A percentile compares a stretch with the other conserved stretches of the same genome.
Conservation (phyloP, 108 stramenopile genomes). For the Cylindrotheca closterium region DNA sequence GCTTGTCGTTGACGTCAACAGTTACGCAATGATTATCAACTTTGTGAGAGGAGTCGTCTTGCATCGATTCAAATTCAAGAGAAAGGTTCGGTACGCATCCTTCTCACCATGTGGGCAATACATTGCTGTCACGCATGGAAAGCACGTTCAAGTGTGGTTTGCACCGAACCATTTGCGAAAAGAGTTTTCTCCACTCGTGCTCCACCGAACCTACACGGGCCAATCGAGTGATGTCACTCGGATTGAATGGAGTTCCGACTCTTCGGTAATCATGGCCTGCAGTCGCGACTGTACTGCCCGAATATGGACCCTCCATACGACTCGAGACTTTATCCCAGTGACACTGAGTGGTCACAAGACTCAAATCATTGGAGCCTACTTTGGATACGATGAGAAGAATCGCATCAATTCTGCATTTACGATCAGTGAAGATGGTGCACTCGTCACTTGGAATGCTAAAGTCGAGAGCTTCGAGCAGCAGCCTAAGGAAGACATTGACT, state of each 20-base stretch:
- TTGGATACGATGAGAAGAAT: constrained; percentile 43
- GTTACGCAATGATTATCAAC: constrained; percentile 78
- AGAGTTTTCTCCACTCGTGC: constrained; percentile 91
- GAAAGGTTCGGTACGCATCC: constrained; percentile 67
- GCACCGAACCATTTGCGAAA: constrained; percentile 76
- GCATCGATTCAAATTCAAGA: constrained; percentile 93
- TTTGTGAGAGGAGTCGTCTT: constrained; percentile 85
- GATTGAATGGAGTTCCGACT: constrained; percentile 90
- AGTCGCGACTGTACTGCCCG: constrained; percentile 85
- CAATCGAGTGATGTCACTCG: constrained; percentile 78
- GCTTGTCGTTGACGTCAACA: constrained; percentile 80
- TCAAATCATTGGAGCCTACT: constrained; percentile 71
- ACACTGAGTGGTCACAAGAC: constrained; percentile 86
- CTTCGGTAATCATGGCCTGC: constrained; percentile 77
- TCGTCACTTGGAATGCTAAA: constrained; percentile 82
- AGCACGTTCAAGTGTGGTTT: constrained; percentile 92
- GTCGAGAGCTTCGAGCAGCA: constrained; percentile 15
- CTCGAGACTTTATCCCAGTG: constrained; percentile 70
- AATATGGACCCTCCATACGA: constrained; percentile 88
- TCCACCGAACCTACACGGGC: constrained; percentile 91
- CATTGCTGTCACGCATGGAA: constrained; percentile 91
- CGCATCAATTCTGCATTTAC: constrained; percentile 70
- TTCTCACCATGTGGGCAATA: constrained; percentile 90
- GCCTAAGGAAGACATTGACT: constrained; percentile 27
- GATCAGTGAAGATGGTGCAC: constrained; percentile 88